Percentiles rank a stretch among this genome's conserved stretches.
Conservation (phyloP, 306 rosid genomes). For the Hippophae rhamnoides region DNA sequence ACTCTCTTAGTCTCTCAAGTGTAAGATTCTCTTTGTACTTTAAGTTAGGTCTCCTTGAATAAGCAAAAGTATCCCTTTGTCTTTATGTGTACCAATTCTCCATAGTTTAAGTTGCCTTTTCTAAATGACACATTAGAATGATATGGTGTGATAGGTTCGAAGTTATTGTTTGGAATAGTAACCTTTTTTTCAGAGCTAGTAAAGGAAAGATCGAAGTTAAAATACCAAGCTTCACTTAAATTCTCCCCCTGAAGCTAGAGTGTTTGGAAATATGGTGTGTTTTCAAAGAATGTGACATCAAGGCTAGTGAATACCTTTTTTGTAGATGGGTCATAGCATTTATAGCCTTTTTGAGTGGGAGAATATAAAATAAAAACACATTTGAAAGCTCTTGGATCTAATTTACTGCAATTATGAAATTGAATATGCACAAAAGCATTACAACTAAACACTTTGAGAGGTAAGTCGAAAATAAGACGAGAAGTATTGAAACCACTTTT, state of each 20-base stretch:
- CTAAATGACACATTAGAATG: not conserved
- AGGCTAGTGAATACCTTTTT: not conserved
- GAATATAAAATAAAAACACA: not conserved
- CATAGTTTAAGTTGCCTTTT: not conserved
- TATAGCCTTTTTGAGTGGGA: too few species aligned
- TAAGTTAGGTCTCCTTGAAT: not conserved
- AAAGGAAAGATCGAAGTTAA: not conserved
- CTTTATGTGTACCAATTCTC: not conserved
- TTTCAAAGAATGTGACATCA: conserved; percentile 1
- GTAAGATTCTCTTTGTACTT: not conserved
- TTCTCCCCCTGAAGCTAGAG: not conserved
- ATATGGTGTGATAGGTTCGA: not conserved
- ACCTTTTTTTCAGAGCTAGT: too few species aligned
- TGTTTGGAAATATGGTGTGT: not conserved
- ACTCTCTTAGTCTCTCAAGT: not conserved
- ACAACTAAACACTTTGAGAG: not conserved
- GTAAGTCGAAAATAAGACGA: too few species aligned
- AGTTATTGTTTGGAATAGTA: not conserved
- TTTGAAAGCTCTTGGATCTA: not conserved
- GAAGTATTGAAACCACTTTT: too few species aligned
- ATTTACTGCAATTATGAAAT: not conserved
- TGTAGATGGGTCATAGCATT: not conserved
- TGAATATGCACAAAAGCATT: not conserved
- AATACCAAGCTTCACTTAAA: not conserved
- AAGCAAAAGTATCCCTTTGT: too few species aligned